A percentile compares a stretch with the other conserved stretches of the same genome.
Conservation (phyloP, 768 basidiomycete genomes). For the Hygrophorus pudorinus region DNA sequence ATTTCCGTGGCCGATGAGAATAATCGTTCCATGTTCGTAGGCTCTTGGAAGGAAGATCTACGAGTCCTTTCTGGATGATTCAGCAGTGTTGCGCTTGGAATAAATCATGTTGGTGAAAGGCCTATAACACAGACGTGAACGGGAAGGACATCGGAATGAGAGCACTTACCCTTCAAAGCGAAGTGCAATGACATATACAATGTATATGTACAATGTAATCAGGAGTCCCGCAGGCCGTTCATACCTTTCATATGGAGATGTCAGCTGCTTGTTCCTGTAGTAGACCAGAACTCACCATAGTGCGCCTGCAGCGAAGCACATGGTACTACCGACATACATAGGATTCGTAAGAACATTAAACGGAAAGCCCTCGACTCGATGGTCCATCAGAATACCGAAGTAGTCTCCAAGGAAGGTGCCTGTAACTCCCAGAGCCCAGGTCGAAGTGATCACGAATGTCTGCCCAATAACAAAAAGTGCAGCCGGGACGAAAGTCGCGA, state of each 20-base stretch:
- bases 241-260: slow-evolving; percentile 39
- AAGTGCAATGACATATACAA: slow-evolving; percentile 78
- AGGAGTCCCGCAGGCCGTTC: slow-evolving; percentile 79
- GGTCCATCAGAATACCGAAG: slow-evolving; percentile 81
- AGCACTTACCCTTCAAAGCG: slow-evolving; percentile 75
- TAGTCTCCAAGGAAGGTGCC: slow-evolving; percentile 88
- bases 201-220: slow-evolving; percentile 72
- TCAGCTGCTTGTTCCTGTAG: not conserved
- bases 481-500: slow-evolving; percentile 48
- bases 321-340: slow-evolving; percentile 94
- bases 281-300: slow-evolving; percentile 53
- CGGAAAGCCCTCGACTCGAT: slow-evolving; percentile 90
- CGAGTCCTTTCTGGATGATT: slow-evolving; percentile 13
- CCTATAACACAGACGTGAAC: slow-evolving; percentile 19
- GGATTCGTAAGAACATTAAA: slow-evolving; percentile 90
- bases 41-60: slow-evolving; percentile 2
- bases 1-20: slow-evolving; percentile 3
- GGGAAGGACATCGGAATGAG: not conserved
- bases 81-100: slow-evolving; percentile 34
- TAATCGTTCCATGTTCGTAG: slow-evolving; percentile 14
- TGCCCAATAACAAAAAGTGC: slow-evolving; percentile 65
- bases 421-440: slow-evolving; percentile 85
- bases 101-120: slow-evolving; percentile 84
- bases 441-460: slow-evolving; percentile 78
- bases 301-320: slow-evolving; percentile 81